Conservation (phyloP, 2,329 filamentous ascomycete species). For the Claviceps sp. region DNA sequence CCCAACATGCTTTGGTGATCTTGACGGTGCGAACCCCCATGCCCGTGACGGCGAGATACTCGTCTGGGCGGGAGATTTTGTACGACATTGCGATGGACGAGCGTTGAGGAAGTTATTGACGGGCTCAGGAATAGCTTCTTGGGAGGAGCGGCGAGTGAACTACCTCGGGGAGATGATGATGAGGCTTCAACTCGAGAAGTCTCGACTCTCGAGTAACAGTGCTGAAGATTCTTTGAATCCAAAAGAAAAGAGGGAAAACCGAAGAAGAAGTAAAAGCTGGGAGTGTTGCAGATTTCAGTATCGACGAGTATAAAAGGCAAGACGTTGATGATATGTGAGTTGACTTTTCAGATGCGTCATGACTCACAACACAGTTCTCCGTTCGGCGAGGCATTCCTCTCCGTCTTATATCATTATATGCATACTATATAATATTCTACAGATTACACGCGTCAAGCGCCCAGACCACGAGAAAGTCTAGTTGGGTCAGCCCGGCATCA, state of each 20-base stretch:
- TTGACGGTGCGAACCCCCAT: slow-evolving; percentile 59
- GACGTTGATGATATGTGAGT: not conserved
- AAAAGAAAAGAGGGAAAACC: too few relatives aligned
- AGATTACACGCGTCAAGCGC: not conserved
- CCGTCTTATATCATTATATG: not conserved
- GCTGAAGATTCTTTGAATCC: too few relatives aligned
- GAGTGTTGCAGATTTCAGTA: not conserved
- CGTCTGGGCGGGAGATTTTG: slow-evolving; percentile 58
- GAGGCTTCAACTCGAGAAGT: not conserved
- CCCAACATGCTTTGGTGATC: slow-evolving; percentile 65
- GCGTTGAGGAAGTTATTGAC: not conserved
- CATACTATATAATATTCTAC: not conserved
- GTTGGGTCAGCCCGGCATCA: not conserved
- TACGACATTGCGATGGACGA: slow-evolving; percentile 36
- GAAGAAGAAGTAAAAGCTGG: too few relatives aligned
- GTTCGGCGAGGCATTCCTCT: not conserved
- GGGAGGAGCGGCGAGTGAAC: too few relatives aligned
- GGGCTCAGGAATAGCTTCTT: not conserved
- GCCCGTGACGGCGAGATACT: slow-evolving; percentile 81
- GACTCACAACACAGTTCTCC: not conserved
- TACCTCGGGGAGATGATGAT: not conserved
- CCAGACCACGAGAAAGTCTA: not conserved
- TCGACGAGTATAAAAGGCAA: not conserved
- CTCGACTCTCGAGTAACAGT: too few relatives aligned
- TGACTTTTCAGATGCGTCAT: not conserved